Base-by-base conservation (phyloP, 148 eudicot species). In the Chenopodium formosanum region DNA sequence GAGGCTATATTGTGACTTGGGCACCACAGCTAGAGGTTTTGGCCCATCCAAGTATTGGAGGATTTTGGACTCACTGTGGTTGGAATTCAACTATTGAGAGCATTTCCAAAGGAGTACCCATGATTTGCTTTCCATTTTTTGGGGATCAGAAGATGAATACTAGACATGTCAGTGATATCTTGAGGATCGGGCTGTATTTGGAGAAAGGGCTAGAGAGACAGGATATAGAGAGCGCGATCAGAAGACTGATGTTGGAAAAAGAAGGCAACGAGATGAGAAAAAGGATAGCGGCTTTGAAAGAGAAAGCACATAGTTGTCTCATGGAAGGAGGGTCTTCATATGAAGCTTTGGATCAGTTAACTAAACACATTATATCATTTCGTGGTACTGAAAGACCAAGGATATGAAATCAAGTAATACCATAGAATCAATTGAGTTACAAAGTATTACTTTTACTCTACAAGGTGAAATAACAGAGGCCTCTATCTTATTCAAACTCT, bases 51-150 rank as follows among this genome's bases (percentile, higher is more conserved):
- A 68, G 89, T n/a, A 78, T 84, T 4, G 90, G 93, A 29, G 91
- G 89, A 10, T 90, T 90, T 44, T 89, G 90, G 93, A 90, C 88
- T 27, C 91, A 90, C 78, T 58, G 79, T 67, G 93, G 93, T 9
- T 90, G 93, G 93, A 90, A 90, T 50, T 90, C 92, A 22, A 88
- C 88, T 2, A 62, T 90, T 16, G 92, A 90, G 86, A 90, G 92
- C 56, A 82, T 90, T 2, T 85, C 79, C 52, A 89, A 87, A 79
- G 92, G 91, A n/a, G 85, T 89, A 69, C 91, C 93, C 4, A 89
- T 90, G 93, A 84, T 90, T 29, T 90, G 91, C 76, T 74, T 81
- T 31, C 91, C 89, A 2, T 87, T 79, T 31, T 84, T 90, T 47
- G 88, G 87, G 14, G 92, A 90, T 62, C 92, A 90, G 67, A 62